Conservation (phyloP, 768 basidiomycete species). For the Fomitopsis serialis region DNA sequence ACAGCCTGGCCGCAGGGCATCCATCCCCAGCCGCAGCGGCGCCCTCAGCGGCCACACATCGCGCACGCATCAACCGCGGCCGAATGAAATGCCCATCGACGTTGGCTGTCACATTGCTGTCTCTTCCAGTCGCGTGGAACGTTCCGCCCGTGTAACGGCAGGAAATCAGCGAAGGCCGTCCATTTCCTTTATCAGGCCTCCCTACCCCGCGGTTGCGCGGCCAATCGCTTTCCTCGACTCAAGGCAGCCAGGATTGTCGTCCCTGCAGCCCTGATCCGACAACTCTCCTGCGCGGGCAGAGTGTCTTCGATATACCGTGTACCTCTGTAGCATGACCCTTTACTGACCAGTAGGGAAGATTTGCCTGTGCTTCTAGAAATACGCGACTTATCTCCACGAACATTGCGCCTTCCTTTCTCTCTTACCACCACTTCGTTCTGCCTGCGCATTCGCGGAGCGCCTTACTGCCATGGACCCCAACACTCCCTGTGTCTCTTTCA, state of each 20-base stretch:
- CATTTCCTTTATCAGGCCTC: no score
- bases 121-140: no score
- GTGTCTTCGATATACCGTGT: not conserved
- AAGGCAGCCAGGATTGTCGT: not conserved
- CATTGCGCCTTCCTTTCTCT: constrained; percentile 2
- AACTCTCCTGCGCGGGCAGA: not conserved
- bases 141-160: no score
- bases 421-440: constrained; percentile 4
- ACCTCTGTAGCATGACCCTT: not conserved
- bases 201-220: no score
- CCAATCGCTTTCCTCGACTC: not conserved
- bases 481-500: constrained; percentile 68
- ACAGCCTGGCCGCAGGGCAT: no score
- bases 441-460: not conserved
- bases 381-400: constrained; percentile 14
- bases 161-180: no score
- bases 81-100: no score
- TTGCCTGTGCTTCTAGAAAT: constrained; percentile 14
- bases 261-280: not conserved
- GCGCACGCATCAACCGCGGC: no score
- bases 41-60: not conserved
- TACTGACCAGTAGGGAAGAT: not conserved
- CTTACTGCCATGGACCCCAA: constrained; percentile 18
- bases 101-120: no score
- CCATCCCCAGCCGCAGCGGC: not conserved